A percentile compares a stretch with the other conserved stretches of the same genome.
Evolutionary conservation across 192 early-diverging fungal genomes (phyloP).

Genomic region (Entomortierella beljakovae): DNA sequence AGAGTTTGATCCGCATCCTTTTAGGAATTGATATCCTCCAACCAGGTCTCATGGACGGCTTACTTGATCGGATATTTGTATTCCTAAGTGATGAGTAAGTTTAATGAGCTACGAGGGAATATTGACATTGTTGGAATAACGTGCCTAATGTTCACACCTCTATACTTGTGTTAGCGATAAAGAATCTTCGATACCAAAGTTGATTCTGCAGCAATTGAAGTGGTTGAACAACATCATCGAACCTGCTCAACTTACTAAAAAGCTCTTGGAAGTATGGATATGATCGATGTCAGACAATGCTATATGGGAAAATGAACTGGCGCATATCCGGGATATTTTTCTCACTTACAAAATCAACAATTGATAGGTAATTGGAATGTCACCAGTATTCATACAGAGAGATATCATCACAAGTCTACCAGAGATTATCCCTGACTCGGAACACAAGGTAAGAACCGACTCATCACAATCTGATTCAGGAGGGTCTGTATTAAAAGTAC

Average conservation of each 20-base stretch:
- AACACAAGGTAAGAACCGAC: slow-evolving; percentile 59
- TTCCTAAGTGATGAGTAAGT: slow-evolving; percentile 40
- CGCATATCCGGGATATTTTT: not conserved
- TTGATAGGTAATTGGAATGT: slow-evolving; percentile 66
- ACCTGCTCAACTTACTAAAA: slow-evolving; percentile 66
- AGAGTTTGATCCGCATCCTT: slow-evolving; percentile 71
- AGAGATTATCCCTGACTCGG: slow-evolving; percentile 79
- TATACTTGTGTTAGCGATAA: slow-evolving; percentile 47
- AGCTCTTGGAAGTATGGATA: slow-evolving; percentile 70
- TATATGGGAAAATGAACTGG: not conserved
- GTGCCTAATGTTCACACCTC: not conserved
- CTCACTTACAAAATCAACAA: not conserved
- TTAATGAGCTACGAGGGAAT: not conserved
- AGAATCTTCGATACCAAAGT: slow-evolving; percentile 61
- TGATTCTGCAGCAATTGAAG: slow-evolving; percentile 78
- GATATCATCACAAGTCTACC: slow-evolving; percentile 82
- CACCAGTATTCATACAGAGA: slow-evolving; percentile 72
- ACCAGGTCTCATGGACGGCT: slow-evolving; percentile 66
- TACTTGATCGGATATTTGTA: slow-evolving; percentile 60
- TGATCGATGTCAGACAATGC: not conserved
- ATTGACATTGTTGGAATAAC: not conserved
- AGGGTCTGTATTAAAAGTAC: too few relatives aligned
- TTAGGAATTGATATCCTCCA: slow-evolving; percentile 72
- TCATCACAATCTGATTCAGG: not conserved
- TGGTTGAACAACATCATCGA: slow-evolving; percentile 82